Percentiles rank a stretch among this genome's conserved stretches.
Conservation (phyloP, 805 yeast species). For the Spathaspora passalidarum region DNA sequence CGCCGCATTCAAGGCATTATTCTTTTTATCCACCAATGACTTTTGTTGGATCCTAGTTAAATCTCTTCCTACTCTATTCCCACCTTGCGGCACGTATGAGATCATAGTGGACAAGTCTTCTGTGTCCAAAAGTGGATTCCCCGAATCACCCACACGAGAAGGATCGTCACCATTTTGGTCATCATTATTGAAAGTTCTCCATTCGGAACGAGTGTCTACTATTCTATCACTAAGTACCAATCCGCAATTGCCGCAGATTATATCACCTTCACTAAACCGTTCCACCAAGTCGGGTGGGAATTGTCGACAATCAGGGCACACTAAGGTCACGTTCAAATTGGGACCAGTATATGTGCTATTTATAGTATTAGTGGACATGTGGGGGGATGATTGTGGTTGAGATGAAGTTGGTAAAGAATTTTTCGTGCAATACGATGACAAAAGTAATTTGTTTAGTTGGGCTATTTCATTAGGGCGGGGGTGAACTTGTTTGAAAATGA, state of each 20-base stretch:
- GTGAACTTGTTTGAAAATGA: too few species aligned
- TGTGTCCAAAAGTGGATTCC: slow-evolving; percentile 87
- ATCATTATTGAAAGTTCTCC: slow-evolving; percentile 97
- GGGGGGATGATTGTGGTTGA: background rate
- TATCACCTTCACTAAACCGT: slow-evolving; percentile 93
- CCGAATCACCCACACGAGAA: slow-evolving; percentile 97
- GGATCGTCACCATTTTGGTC: slow-evolving; percentile 98
- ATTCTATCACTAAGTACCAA: slow-evolving; percentile 85
- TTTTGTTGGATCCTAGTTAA: slow-evolving; percentile 84
- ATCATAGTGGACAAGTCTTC: slow-evolving; percentile 91
- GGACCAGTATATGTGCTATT: slow-evolving; percentile 45
- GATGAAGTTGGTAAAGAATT: background rate
- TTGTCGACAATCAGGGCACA: slow-evolving; percentile 94
- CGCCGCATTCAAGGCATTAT: slow-evolving; percentile 81
- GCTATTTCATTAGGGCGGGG: too few species aligned
- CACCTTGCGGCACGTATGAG: slow-evolving; percentile 58
- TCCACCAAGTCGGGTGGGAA: slow-evolving; percentile 94
- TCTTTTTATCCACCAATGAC: slow-evolving; percentile 80
- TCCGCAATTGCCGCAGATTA: slow-evolving; percentile 95
- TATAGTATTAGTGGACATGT: background rate
- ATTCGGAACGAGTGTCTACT: slow-evolving; percentile 93
- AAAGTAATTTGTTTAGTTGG: too few species aligned
- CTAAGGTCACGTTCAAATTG: slow-evolving; percentile 79
- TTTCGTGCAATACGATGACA: too few species aligned
- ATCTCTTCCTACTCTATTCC: slow-evolving; percentile 68